Conservation (phyloP, 805 yeast species). For the Kluyveromyces wickerhamii region DNA sequence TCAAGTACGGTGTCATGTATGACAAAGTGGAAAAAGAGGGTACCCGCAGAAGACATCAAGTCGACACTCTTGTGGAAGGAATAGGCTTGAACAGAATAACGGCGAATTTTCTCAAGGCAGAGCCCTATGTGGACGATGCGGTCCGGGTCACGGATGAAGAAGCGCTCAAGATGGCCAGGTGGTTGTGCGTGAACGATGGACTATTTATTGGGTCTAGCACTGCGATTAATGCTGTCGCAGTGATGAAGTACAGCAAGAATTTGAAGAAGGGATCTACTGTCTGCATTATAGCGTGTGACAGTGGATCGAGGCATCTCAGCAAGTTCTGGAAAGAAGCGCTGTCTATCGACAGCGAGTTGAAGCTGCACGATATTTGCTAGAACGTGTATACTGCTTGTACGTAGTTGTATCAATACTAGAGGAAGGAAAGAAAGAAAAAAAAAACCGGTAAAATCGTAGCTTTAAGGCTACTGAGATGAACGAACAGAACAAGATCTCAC, state of each 20-base stretch:
- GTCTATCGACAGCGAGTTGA: slow-evolving; percentile 25
- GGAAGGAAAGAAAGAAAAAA: neutral
- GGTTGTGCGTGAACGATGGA: slow-evolving; percentile 74
- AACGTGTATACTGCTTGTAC: no score
- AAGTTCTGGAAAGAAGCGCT: slow-evolving; percentile 83
- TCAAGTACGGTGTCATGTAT: slow-evolving; percentile 90
- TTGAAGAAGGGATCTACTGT: slow-evolving; percentile 54
- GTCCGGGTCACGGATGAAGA: slow-evolving; percentile 71
- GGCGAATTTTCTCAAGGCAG: slow-evolving; percentile 67
- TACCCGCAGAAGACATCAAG: slow-evolving; percentile 89
- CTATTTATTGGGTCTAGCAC: slow-evolving; percentile 86
- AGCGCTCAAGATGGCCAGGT: slow-evolving; percentile 85
- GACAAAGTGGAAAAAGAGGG: slow-evolving; percentile 87
- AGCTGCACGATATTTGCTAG: slow-evolving; percentile 28
- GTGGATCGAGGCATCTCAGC: slow-evolving; percentile 82
- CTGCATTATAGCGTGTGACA: slow-evolving; percentile 85
- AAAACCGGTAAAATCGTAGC: neutral
- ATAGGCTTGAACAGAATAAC: slow-evolving; percentile 87
- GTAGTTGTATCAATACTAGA: neutral
- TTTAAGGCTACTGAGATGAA: no score
- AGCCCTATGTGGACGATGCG: slow-evolving; percentile 64
- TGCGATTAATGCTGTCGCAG: slow-evolving; percentile 92
- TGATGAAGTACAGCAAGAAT: slow-evolving; percentile 48
- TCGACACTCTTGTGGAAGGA: slow-evolving; percentile 90
- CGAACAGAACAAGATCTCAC: no score